These are phyloP conservation scores for Colletotrichum tropicicola DNA, from an alignment of 2,329 filamentous ascomycete species.

Conservation along the genomic window DNA sequence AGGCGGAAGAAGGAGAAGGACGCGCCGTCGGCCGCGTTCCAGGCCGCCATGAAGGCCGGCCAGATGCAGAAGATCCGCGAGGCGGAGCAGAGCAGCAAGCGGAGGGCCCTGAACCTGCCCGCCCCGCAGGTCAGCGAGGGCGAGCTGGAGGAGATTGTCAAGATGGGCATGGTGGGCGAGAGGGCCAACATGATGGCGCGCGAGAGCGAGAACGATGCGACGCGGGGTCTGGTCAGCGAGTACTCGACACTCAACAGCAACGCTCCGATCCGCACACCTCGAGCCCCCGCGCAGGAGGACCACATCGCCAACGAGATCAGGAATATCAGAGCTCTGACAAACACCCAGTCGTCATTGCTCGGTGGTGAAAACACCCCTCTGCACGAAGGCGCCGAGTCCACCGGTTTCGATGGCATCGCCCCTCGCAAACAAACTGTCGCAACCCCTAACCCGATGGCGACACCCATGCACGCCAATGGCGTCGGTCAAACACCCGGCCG, in stretches of 20 bases:
- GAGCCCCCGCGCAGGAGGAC: conserved; percentile 91
- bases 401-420: conserved; percentile 86
- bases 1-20: conserved; percentile 90
- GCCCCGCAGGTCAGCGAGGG: conserved; percentile 91
- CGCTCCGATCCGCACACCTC: conserved; percentile 91
- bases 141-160: conserved; percentile 96
- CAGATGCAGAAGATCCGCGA: conserved; percentile 95
- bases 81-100: conserved; percentile 96
- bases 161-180: conserved; percentile 96
- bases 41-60: conserved; percentile 90
- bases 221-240: conserved; percentile 85
- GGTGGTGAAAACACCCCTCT: conserved; percentile 95
- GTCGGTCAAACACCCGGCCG: conserved; percentile 74
- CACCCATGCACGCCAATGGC: conserved; percentile 75
- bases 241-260: conserved; percentile 83
- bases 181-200: conserved; percentile 79
- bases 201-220: conserved; percentile 84
- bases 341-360: conserved; percentile 91
- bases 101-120: conserved; percentile 83
- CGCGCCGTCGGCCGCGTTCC: conserved; percentile 78
- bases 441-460: conserved; percentile 97
- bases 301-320: conserved; percentile 95
- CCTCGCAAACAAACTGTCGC: conserved; percentile 82
- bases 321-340: conserved; percentile 90
- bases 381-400: conserved; percentile 81